Base-by-base conservation (phyloP, 2,329 filamentous ascomycete species). In the Ilyonectria destructans region DNA sequence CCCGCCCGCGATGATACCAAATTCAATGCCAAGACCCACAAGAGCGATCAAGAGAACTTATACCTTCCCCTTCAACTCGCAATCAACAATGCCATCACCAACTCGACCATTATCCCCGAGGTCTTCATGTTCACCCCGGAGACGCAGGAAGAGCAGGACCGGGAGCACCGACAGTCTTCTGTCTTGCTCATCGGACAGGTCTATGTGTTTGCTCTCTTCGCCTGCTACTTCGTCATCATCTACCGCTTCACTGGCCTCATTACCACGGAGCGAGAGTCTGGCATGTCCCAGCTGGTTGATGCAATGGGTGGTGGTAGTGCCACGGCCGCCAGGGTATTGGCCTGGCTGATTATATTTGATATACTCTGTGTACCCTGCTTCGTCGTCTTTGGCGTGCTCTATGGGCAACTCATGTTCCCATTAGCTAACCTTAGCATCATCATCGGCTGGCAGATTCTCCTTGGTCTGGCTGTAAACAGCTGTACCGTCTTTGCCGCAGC, bases 381-480 rank as follows among this genome's bases (percentile, higher is more conserved):
- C 43, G 80, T 83, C 26, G 82, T 82, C 13, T 80, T 87, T 4
- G 78, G 77, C 19, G 31, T 62, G 74, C 72, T 83, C 6, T 81
- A 81, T 58, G 73, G 71, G 69, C 59, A 70, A 9, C 66, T 80
- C 1, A 70, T 81, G 21, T 75, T 81, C 35, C 74, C 74, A 0
- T 70, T 66, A 4, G 74, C 79, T 9, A 80, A 71, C 60, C 70
- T 77, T 2, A 77, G 73, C 19, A 70, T 80, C 17, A 68, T 79
- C n/a, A 79, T 84, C 62, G 77, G 79, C 40, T 83, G 80, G 81
- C 80, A 90, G 82, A 79, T 85, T 72, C 69, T 86, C 79, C 70
- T 86, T 77, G 66, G 88, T 76, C 63, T 83, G 78, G 73, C 79
- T 79, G 87, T 91, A n/a, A 92, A 91, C 4, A 84, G 93, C 19